Percentiles rank a stretch among this genome's conserved stretches.
Conservation (phyloP, 139 green algal species). For the Micromonas commoda region DNA sequence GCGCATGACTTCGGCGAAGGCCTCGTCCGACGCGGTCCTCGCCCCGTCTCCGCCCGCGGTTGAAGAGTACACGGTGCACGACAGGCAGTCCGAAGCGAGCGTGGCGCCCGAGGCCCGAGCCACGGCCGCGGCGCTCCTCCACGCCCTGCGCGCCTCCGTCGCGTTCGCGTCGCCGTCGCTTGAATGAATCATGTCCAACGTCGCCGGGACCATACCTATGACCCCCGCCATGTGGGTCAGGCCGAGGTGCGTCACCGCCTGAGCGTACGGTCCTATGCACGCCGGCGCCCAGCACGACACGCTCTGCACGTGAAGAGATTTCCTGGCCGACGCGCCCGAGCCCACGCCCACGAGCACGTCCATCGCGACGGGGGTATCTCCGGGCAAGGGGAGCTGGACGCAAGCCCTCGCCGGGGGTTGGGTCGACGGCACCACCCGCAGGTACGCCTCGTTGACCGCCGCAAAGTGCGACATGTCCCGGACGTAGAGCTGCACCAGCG, state of each 20-base stretch:
- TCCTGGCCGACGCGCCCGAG: conserved; percentile 26
- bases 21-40: neutral
- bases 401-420: conserved; percentile 71
- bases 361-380: conserved; percentile 41
- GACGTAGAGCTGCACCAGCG: conserved; percentile 57
- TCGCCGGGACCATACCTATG: conserved; percentile 7
- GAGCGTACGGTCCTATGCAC: conserved; percentile 96
- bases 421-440: conserved; percentile 49
- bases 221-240: neutral
- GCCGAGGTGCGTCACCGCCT: conserved; percentile 31
- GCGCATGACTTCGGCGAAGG: neutral
- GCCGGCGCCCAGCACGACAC: conserved; percentile 87
- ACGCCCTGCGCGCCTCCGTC: neutral
- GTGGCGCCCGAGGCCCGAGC: neutral
- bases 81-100: neutral
- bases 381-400: conserved; percentile 57
- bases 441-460: conserved; percentile 76
- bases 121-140: neutral
- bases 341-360: conserved; percentile 43
- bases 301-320: conserved; percentile 91
- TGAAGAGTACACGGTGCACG: neutral
- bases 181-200: neutral
- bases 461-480: conserved; percentile 82
- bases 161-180: too few species aligned
- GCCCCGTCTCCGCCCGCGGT: neutral